Evolutionary conservation across 345 rosid species (phyloP).

Genomic region (thale cress (Arabidopsis thaliana)): DNA sequence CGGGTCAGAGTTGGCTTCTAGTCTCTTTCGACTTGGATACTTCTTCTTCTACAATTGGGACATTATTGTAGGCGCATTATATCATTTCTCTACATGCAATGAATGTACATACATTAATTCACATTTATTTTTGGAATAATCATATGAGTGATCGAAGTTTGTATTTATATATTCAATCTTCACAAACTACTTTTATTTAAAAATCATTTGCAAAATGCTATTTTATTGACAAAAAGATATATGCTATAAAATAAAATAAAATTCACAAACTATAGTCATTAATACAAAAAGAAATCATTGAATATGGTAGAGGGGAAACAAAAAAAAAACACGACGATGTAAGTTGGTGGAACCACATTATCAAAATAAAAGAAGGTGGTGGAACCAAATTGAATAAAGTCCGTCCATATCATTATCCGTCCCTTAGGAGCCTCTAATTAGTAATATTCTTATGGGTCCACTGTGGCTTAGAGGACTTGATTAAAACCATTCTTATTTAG

Average conservation of each 20-base stretch:
- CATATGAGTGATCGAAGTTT: neutral
- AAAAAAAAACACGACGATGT: constrained; percentile 11
- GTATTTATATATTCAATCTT: neutral
- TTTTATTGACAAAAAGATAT: neutral
- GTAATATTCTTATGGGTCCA: constrained; percentile 20
- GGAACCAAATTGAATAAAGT: constrained; percentile 39
- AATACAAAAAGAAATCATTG: neutral
- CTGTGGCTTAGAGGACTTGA: neutral
- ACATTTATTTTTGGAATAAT: neutral
- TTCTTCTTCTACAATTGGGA: constrained; percentile 22
- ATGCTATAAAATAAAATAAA: neutral
- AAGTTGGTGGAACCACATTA: constrained; percentile 36
- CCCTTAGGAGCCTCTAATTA: constrained; percentile 23
- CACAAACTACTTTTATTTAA: neutral
- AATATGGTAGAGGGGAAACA: neutral
- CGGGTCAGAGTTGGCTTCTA: constrained; percentile 35
- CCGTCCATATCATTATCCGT: constrained; percentile 33
- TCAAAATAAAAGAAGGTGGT: constrained; percentile 17
- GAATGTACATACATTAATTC: neutral
- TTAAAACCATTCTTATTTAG: neutral
- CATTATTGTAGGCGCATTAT: constrained; percentile 26
- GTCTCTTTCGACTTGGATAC: constrained; percentile 40
- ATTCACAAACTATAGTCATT: neutral
- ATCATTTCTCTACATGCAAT: constrained; percentile 20
- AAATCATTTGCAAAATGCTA: constrained; percentile 13